Conservation (phyloP, 2,329 filamentous ascomycete genomes). For the Cephalotrichum gorgonifer region DNA sequence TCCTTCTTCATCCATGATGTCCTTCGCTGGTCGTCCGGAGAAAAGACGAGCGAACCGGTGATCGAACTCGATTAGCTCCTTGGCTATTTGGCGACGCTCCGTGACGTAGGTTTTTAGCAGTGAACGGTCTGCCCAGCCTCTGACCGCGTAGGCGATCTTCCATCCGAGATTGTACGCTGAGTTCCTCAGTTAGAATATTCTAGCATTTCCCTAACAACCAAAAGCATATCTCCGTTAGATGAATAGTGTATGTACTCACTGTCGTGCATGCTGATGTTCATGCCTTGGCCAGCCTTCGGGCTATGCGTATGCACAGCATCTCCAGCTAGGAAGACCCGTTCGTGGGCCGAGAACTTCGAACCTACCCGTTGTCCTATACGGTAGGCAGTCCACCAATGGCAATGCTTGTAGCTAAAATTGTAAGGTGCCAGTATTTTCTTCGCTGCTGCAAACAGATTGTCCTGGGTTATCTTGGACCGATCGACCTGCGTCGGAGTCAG, state of each 20-base stretch:
- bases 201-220: constrained; percentile 11
- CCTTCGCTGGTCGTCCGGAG: constrained; percentile 45
- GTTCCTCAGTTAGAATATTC: constrained; percentile 9
- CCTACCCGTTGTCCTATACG: constrained; percentile 58
- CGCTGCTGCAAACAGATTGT: constrained; percentile 51
- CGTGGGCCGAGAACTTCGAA: constrained; percentile 40
- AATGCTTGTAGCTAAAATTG: constrained; percentile 51
- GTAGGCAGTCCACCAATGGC: constrained; percentile 62
- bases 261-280: constrained; percentile 57
- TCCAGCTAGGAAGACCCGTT: constrained; percentile 59
- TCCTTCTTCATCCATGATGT: constrained; percentile 48
- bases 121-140: constrained; percentile 27
- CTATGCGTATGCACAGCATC: constrained; percentile 49
- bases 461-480: constrained; percentile 51
- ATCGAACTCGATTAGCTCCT: constrained; percentile 57
- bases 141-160: constrained; percentile 39
- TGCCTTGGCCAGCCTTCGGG: constrained; percentile 59
- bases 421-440: constrained; percentile 58
- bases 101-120: constrained; percentile 39
- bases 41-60: constrained; percentile 47
- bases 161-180: constrained; percentile 41
- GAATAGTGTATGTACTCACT: constrained; percentile 15
- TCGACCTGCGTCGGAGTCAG: constrained; percentile 29
- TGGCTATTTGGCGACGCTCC: constrained; percentile 48
- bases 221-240: too few species aligned